Conservation (phyloP, 2,329 filamentous ascomycete species). For the Pestalotiopsis sp. region DNA sequence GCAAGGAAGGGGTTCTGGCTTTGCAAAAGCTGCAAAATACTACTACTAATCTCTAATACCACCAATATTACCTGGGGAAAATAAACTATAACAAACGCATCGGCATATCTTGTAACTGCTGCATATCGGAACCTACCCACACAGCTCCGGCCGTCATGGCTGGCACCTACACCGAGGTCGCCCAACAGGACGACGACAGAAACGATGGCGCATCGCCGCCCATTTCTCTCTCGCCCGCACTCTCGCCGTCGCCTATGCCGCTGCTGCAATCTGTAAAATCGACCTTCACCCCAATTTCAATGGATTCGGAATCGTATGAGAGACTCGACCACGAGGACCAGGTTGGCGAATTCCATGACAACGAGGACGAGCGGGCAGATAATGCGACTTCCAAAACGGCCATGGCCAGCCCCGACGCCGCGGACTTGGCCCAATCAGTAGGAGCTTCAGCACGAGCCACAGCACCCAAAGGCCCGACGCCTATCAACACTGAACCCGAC, state of each 20-base stretch:
- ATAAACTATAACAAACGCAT: not conserved
- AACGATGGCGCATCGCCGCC: constrained; percentile 26
- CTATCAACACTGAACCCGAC: constrained; percentile 30
- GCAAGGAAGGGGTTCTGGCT: not conserved
- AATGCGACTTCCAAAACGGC: constrained; percentile 17
- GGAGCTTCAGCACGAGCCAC: constrained; percentile 31
- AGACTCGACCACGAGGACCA: not conserved
- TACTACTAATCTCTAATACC: not conserved
- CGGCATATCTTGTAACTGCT: not conserved
- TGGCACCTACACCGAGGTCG: constrained; percentile 6
- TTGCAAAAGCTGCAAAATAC: not conserved
- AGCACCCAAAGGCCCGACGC: constrained; percentile 15
- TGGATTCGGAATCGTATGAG: constrained; percentile 30
- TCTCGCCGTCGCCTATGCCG: constrained; percentile 33
- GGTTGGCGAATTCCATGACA: not conserved
- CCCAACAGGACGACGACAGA: constrained; percentile 28
- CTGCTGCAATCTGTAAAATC: constrained; percentile 28
- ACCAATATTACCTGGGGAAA: not conserved
- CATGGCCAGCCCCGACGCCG: constrained; percentile 20
- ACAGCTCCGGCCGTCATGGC: constrained; percentile 2
- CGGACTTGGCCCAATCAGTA: constrained; percentile 32
- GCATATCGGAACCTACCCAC: not conserved
- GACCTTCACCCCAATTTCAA: constrained; percentile 34
- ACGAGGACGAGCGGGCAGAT: not conserved
- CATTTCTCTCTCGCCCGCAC: constrained; percentile 27